phyloP scores from a whole-genome alignment of 495 filamentous ascomycete species.

The Daldinia caldariorum region DNA sequence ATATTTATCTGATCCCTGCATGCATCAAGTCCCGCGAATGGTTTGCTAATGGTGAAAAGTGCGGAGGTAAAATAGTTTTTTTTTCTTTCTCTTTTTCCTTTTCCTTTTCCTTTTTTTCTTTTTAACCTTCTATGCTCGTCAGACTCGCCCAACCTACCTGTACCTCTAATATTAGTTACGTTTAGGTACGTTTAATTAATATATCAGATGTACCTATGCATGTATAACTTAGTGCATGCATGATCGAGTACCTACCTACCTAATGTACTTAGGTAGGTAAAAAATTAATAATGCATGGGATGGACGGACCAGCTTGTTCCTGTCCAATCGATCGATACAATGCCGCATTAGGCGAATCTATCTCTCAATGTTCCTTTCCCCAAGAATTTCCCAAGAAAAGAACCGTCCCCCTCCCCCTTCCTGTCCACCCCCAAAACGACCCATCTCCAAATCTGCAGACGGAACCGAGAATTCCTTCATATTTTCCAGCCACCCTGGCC shows the following conservation, averaged over 20 bases:
- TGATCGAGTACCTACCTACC: constrained; percentile 3
- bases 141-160: too few species aligned
- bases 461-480: background rate
- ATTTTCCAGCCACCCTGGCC: background rate
- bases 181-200: too few species aligned
- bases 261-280: too few species aligned
- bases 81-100: background rate
- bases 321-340: constrained; percentile 25
- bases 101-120: background rate
- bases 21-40: constrained; percentile 38
- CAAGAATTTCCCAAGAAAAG: constrained; percentile 1
- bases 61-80: constrained; percentile 21
- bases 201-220: background rate
- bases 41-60: constrained; percentile 33
- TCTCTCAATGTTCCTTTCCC: constrained; percentile 12
- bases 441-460: too few species aligned
- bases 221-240: constrained; percentile 4
- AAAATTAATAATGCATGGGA: background rate
- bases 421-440: too few species aligned
- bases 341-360: constrained; percentile 33
- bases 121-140: too few species aligned
- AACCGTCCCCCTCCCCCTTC: too few species aligned
- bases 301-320: constrained; percentile 18
- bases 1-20: constrained; percentile 40
- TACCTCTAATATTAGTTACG: too few species aligned